Percentiles rank a stretch among this genome's conserved stretches.
Evolutionary conservation across 805 yeast genomes (phyloP).

Genomic region (Barnettozyma wickerhamii): DNA sequence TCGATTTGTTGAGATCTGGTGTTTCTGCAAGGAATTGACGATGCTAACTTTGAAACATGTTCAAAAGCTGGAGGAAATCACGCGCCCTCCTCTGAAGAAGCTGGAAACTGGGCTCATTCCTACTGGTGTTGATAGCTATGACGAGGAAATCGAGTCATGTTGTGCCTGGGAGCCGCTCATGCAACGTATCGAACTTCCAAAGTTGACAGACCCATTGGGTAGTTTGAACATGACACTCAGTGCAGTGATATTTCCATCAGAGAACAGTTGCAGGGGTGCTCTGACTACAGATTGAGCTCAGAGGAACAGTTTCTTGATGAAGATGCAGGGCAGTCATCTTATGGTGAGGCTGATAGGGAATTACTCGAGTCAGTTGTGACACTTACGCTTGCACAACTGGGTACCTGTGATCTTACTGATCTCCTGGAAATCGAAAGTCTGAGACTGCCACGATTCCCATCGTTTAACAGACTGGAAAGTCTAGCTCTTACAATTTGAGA

Average conservation of each 20-base stretch:
- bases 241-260: background rate
- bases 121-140: background rate
- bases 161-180: background rate
- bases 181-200: background rate
- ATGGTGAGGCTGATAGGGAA: too few species aligned
- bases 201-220: background rate
- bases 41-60: background rate
- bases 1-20: background rate
- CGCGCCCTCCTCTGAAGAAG: background rate
- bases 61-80: background rate
- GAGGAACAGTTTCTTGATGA: background rate
- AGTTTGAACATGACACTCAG: background rate
- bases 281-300: background rate
- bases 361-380: too few species aligned
- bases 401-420: too few species aligned
- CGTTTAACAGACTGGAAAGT: too few species aligned
- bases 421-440: too few species aligned
- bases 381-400: too few species aligned
- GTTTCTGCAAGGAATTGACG: background rate
- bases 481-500: too few species aligned
- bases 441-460: too few species aligned
- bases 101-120: background rate
- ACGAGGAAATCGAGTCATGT: background rate
- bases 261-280: background rate
- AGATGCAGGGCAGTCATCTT: too few species aligned